phyloP scores from a whole-genome alignment of 2,329 filamentous ascomycete genomes.

The Blastomyces gilchristii region DNA sequence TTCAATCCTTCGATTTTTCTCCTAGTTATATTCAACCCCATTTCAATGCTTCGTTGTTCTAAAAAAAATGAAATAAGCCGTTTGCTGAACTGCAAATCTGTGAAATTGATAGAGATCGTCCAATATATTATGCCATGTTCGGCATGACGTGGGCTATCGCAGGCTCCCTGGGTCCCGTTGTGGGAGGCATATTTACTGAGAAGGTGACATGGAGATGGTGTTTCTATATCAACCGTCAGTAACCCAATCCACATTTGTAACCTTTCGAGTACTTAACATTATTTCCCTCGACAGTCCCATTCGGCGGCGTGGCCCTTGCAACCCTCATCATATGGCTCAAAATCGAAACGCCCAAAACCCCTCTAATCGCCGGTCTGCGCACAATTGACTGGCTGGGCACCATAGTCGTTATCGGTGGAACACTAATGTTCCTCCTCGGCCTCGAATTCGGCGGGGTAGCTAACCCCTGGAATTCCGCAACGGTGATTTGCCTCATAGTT shows the following conservation, averaged over 20 bases:
- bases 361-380: constrained; percentile 46
- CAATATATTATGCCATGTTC: constrained; percentile 54
- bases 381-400: constrained; percentile 57
- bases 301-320: constrained; percentile 49
- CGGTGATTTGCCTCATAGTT: constrained; percentile 65
- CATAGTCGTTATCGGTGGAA: constrained; percentile 60
- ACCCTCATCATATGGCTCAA: constrained; percentile 52
- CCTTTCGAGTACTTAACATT: constrained; percentile 15
- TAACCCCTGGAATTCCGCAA: constrained; percentile 64
- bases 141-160: constrained; percentile 54
- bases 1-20: neutral
- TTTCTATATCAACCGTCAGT: constrained; percentile 49
- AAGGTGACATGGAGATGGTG: constrained; percentile 52
- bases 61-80: neutral
- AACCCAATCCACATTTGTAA: neutral
- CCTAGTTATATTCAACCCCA: neutral
- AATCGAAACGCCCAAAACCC: constrained; percentile 51
- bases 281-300: constrained; percentile 35
- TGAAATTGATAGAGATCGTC: constrained; percentile 35
- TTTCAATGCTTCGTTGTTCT: neutral
- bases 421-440: constrained; percentile 76
- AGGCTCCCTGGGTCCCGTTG: constrained; percentile 48
- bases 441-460: constrained; percentile 72
- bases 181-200: constrained; percentile 53
- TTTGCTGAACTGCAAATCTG: neutral